Percentiles rank a stretch among this genome's conserved stretches.
Conservation (phyloP, 2,329 filamentous ascomycete genomes). For the Aspergillus unguis region DNA sequence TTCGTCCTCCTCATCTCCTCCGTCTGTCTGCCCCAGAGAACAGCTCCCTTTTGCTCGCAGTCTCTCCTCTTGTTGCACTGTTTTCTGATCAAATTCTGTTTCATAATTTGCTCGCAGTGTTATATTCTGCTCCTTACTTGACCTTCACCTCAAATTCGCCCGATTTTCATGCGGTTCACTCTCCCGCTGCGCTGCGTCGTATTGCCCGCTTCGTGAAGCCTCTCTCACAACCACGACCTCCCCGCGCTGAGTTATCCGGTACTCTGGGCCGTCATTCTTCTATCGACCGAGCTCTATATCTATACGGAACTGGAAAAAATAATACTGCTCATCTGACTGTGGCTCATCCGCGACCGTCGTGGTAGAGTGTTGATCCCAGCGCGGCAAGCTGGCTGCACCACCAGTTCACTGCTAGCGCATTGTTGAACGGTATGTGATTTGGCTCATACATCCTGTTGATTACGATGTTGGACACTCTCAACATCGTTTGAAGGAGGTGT, state of each 20-base stretch:
- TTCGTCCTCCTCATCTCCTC: constrained; percentile 16
- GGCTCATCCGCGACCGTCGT: constrained; percentile 21
- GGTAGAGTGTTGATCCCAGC: constrained; percentile 29
- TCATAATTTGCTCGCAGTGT: constrained; percentile 11
- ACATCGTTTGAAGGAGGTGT: not conserved
- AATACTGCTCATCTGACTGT: too few relatives aligned
- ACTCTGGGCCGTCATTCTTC: constrained; percentile 12
- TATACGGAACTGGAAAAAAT: not conserved
- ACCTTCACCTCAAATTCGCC: constrained; percentile 17
- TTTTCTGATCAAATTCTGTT: constrained; percentile 3
- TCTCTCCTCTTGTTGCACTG: constrained; percentile 7
- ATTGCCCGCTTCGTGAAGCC: constrained; percentile 32
- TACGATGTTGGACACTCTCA: constrained; percentile 4
- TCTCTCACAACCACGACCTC: constrained; percentile 9
- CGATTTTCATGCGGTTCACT: constrained; percentile 32
- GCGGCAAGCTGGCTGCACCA: constrained; percentile 32
- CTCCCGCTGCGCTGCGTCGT: constrained; percentile 32
- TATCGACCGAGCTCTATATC: not conserved
- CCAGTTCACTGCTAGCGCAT: constrained; percentile 35
- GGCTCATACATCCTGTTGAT: constrained; percentile 15
- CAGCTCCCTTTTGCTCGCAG: constrained; percentile 6
- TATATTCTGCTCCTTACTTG: constrained; percentile 5
- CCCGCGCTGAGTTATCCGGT: constrained; percentile 13
- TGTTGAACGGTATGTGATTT: constrained; percentile 36
- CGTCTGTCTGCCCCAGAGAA: constrained; percentile 7